phyloP scores from a whole-genome alignment of 164 flowering plant species.

The Vitis vinifera region ASM3070453v1 NC_081811.1:8399501-8400000 shows the following conservation, averaged over 20 bases:
- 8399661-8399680: neutral
- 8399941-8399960: neutral
- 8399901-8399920: neutral
- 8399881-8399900: neutral
- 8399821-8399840: neutral
- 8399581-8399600: constrained; percentile 17
- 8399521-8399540: neutral
- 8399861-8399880: neutral
- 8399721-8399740: neutral
- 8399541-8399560: neutral
- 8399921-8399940: neutral
- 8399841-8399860: neutral
- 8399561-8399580: constrained; percentile 12
- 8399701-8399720: constrained; percentile 1
- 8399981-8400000: neutral
- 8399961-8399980: too few relatives aligned
- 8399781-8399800: too few relatives aligned
- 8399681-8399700: neutral
- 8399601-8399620: constrained; percentile 17
- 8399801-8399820: neutral
- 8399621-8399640: constrained; percentile 12
- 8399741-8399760: constrained; percentile 16
- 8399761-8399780: neutral
- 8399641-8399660: constrained; percentile 19
- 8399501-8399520: too few relatives aligned